phyloP scores from a whole-genome alignment of 2,329 filamentous ascomycete species.

The Chaetoscypha palmicola region DNA sequence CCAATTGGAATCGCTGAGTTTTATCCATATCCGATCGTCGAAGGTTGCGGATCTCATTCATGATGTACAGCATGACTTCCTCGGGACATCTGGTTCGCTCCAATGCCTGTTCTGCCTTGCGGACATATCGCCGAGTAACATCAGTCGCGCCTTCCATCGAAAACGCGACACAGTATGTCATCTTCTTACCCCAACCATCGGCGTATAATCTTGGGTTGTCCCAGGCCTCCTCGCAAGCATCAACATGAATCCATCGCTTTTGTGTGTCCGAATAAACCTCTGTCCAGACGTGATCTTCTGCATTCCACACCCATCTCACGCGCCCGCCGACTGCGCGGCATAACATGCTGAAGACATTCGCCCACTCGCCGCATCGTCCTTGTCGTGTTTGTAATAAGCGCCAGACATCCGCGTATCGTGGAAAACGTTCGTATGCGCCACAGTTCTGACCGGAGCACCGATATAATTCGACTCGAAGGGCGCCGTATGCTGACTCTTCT shows the following conservation, averaged over 20 bases:
- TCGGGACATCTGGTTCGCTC: constrained; percentile 77
- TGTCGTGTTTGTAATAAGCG: constrained; percentile 77
- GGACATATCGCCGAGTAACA: constrained; percentile 61
- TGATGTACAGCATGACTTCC: constrained; percentile 83
- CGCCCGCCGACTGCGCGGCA: constrained; percentile 86
- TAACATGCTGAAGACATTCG: constrained; percentile 98
- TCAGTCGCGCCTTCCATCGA: constrained; percentile 75
- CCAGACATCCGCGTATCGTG: constrained; percentile 93
- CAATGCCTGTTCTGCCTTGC: constrained; percentile 64
- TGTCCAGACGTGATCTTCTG: constrained; percentile 95
- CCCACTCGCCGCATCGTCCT: constrained; percentile 91
- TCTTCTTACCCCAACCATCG: constrained; percentile 92
- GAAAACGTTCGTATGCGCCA: constrained; percentile 77
- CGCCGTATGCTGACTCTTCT: constrained; percentile 84
- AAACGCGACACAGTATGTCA: constrained; percentile 96
- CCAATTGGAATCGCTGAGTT: constrained; percentile 71
- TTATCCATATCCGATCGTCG: constrained; percentile 80
- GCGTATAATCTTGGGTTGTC: constrained; percentile 89
- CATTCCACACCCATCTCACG: constrained; percentile 97
- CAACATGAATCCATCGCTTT: constrained; percentile 92
- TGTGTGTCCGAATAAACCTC: constrained; percentile 95
- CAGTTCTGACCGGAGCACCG: constrained; percentile 73
- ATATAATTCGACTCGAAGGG: constrained; percentile 83
- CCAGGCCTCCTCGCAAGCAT: constrained; percentile 91
- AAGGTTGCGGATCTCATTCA: constrained; percentile 82